Evolutionary conservation across 257 asterid genomes (phyloP).

Genomic region (Solanum gracilifrons): DNA sequence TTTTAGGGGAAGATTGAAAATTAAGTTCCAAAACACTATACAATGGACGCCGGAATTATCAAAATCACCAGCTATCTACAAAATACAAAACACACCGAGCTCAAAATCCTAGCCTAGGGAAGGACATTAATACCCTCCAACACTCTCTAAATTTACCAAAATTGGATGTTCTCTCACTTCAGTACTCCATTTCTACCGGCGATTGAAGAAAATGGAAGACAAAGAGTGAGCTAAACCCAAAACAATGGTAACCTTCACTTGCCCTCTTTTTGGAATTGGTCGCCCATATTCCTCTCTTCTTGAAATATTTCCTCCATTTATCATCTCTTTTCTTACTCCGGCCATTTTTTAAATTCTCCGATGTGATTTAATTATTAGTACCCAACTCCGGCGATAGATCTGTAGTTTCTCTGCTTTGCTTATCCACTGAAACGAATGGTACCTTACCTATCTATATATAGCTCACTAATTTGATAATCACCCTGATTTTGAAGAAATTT

Average conservation of each 20-base stretch:
- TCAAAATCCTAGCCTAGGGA: neutral
- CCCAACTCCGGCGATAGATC: neutral
- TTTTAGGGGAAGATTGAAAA: neutral
- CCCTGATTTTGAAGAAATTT: neutral
- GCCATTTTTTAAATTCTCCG: constrained; percentile 21
- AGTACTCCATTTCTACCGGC: neutral
- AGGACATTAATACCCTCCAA: neutral
- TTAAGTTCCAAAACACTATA: neutral
- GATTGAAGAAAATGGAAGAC: constrained; percentile 26
- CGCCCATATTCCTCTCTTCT: constrained; percentile 35
- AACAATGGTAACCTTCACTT: constrained; percentile 58
- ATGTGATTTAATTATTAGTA: neutral
- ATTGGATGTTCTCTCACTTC: neutral
- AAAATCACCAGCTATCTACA: neutral
- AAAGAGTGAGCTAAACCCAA: constrained; percentile 45
- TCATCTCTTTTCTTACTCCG: constrained; percentile 27
- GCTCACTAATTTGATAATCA: neutral
- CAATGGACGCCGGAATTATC: neutral
- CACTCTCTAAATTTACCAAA: constrained; percentile 4
- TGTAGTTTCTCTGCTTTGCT: neutral
- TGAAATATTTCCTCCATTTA: constrained; percentile 15
- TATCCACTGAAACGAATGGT: neutral
- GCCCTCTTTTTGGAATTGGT: constrained; percentile 61
- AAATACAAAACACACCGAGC: neutral
- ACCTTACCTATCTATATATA: neutral